phyloP scores from a whole-genome alignment of 768 basidiomycete genomes.

The Lactarius akahatsu region DNA sequence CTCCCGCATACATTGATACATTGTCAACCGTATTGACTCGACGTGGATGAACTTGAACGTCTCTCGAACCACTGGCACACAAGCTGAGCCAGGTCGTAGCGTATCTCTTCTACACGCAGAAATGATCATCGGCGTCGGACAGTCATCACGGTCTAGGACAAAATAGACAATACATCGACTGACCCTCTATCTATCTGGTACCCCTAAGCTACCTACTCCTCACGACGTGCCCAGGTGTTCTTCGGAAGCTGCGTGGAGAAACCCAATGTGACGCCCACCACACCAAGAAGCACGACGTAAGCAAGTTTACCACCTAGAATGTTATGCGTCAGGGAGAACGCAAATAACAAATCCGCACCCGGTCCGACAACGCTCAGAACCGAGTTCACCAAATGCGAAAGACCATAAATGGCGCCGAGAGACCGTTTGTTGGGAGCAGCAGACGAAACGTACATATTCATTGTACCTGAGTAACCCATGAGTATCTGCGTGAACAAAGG shows the following conservation, averaged over 20 bases:
- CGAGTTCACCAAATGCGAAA: conserved; percentile 38
- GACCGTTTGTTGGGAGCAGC: conserved; percentile 62
- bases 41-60: too few species aligned
- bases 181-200: not conserved
- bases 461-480: conserved; percentile 44
- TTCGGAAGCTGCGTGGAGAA: conserved; percentile 1
- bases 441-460: conserved; percentile 68
- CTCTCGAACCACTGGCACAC: too few species aligned
- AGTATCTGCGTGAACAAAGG: not conserved
- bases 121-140: too few species aligned
- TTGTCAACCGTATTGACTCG: too few species aligned
- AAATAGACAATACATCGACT: too few species aligned
- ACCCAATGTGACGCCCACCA: not conserved
- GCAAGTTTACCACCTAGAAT: not conserved
- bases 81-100: too few species aligned
- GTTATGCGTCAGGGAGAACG: conserved; percentile 50
- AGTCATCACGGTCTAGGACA: too few species aligned
- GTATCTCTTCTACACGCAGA: too few species aligned
- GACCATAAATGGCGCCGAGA: conserved; percentile 65
- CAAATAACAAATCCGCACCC: conserved; percentile 61
- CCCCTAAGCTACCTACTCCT: too few species aligned
- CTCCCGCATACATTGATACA: too few species aligned
- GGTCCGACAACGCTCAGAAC: conserved; percentile 49
- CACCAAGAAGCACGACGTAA: not conserved
- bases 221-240: not conserved